Conservation (phyloP, 257 asterid genomes). For the Nicotiana benthamiana region DNA sequence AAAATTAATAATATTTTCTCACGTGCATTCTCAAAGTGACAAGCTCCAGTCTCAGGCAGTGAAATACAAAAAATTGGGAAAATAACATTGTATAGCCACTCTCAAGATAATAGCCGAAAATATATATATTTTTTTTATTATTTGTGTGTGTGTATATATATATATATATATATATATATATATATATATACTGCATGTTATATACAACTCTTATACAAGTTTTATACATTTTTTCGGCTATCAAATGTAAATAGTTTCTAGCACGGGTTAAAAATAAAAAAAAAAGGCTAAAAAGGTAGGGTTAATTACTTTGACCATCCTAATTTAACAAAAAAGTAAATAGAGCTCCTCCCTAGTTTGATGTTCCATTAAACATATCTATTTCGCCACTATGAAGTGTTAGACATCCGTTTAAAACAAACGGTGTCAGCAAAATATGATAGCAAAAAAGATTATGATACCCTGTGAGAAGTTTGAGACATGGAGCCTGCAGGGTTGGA, state of each 20-base stretch:
- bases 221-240: too few relatives aligned
- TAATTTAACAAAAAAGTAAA: background rate
- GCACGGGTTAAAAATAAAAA: too few relatives aligned
- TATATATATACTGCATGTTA: too few relatives aligned
- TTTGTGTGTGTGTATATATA: too few relatives aligned
- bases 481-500: too few relatives aligned
- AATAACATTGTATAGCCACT: too few relatives aligned
- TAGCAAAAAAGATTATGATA: background rate
- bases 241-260: too few relatives aligned
- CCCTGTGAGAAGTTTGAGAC: background rate
- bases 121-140: too few relatives aligned
- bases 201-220: too few relatives aligned
- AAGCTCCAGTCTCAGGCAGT: background rate
- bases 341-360: background rate
- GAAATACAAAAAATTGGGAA: background rate
- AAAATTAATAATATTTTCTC: too few relatives aligned
- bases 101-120: too few relatives aligned
- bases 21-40: background rate
- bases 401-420: background rate
- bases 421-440: background rate
- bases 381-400: background rate
- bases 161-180: too few relatives aligned
- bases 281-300: background rate
- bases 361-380: background rate
- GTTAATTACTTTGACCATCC: background rate